Evolutionary conservation across 2,329 filamentous ascomycete species (phyloP).

Genomic region (Botrytis tulipae): DNA sequence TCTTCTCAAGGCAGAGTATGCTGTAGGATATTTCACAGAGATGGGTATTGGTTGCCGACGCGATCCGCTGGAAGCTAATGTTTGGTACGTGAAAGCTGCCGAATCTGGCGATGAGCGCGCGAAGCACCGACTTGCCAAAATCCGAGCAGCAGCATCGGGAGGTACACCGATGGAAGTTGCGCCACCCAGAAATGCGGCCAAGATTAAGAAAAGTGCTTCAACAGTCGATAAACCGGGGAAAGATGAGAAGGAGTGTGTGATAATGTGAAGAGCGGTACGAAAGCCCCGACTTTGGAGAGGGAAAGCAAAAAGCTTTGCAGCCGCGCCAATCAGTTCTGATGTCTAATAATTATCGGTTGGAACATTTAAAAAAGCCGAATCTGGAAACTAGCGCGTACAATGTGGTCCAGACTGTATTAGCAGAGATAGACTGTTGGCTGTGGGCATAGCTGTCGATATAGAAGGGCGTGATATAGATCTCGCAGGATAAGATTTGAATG

Average conservation of each 20-base stretch:
- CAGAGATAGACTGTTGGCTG: not conserved
- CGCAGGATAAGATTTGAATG: constrained; percentile 1
- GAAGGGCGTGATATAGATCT: constrained; percentile 3
- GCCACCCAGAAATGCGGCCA: constrained; percentile 31
- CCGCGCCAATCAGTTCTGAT: not conserved
- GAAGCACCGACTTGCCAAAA: constrained; percentile 80
- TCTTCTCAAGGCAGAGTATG: constrained; percentile 74
- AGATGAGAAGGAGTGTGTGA: constrained; percentile 33
- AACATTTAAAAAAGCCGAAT: not conserved
- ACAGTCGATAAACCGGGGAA: constrained; percentile 30
- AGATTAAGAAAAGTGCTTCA: constrained; percentile 33
- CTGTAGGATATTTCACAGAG: constrained; percentile 95
- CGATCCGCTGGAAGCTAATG: constrained; percentile 93
- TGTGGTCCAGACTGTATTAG: not conserved
- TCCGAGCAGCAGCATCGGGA: constrained; percentile 71
- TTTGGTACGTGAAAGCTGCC: constrained; percentile 96
- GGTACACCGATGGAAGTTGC: constrained; percentile 38
- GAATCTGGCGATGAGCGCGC: constrained; percentile 89
- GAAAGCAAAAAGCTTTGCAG: not conserved
- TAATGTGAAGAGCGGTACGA: constrained; percentile 29
- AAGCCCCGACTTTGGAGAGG: not conserved
- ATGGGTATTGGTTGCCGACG: constrained; percentile 96
- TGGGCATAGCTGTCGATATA: not conserved
- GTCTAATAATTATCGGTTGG: not conserved
- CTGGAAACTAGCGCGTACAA: not conserved